Evolutionary conservation across 108 stramenopile genomes (phyloP).

Genomic region (Skeletonema potamos): DNA sequence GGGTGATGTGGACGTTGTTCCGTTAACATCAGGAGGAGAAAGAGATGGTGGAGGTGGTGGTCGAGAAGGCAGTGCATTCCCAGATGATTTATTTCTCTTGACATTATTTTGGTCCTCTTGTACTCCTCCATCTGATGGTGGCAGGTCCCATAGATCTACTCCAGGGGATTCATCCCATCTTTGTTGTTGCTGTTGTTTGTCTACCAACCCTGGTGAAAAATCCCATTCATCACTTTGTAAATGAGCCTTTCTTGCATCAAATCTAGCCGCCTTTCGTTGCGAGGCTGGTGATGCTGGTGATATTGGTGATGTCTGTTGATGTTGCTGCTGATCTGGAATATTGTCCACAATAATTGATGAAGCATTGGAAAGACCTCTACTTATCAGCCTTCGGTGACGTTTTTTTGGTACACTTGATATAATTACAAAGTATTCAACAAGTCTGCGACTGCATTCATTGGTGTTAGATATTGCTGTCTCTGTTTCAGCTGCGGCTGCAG

Average conservation of each 20-base stretch:
- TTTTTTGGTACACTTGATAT: conserved; percentile 55
- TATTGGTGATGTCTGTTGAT: conserved; percentile 2
- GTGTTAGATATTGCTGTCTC: not conserved
- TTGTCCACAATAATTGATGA: not conserved
- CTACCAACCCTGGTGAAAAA: not conserved
- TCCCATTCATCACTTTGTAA: conserved; percentile 4
- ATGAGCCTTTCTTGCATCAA: conserved; percentile 36
- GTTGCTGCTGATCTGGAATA: not conserved
- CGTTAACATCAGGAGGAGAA: not conserved
- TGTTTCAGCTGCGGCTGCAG: not conserved
- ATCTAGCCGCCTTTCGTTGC: conserved; percentile 28
- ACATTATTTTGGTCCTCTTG: not conserved
- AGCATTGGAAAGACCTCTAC: not conserved
- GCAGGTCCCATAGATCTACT: conserved; percentile 3
- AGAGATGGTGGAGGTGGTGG: conserved; percentile 1
- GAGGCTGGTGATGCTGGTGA: not conserved
- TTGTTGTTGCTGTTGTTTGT: not conserved
- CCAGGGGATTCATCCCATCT: not conserved
- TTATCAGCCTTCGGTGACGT: not conserved
- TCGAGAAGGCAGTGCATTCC: not conserved
- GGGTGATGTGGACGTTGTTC: too few relatives aligned
- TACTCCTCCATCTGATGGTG: not conserved
- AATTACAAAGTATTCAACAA: conserved; percentile 90
- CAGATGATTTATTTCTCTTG: not conserved
- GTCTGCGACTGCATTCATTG: conserved; percentile 48